Evolutionary conservation across 345 rosid genomes (phyloP).

Genomic region (Syzygium aqueum): DNA sequence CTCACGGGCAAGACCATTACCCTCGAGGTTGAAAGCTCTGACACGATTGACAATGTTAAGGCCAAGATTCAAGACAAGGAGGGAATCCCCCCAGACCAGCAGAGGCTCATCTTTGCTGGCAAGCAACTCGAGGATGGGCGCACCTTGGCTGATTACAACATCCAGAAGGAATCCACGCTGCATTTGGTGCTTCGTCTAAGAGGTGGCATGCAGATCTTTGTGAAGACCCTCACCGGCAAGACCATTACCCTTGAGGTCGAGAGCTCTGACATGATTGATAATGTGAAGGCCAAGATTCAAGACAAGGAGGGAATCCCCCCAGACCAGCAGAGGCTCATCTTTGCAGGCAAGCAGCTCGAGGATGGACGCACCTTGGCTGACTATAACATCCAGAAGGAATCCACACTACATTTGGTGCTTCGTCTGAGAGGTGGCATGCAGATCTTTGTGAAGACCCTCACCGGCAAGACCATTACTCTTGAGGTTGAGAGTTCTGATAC

Average conservation of each 20-base stretch:
- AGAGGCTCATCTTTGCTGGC: conserved; percentile 35
- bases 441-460: conserved; percentile 17
- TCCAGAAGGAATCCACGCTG: conserved; percentile 41
- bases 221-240: conserved; percentile 15
- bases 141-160: conserved; percentile 38
- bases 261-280: conserved; percentile 9
- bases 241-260: conserved; percentile 13
- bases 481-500: conserved; percentile 13
- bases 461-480: conserved; percentile 15
- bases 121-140: conserved; percentile 47
- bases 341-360: conserved; percentile 18
- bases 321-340: conserved; percentile 14
- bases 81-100: conserved; percentile 46
- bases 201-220: conserved; percentile 17
- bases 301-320: conserved; percentile 19
- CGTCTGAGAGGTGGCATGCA: conserved; percentile 22
- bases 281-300: conserved; percentile 12
- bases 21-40: conserved; percentile 34
- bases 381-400: conserved; percentile 21
- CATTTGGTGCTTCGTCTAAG: conserved; percentile 20
- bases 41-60: conserved; percentile 36
- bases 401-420: conserved; percentile 18
- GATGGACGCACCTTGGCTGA: conserved; percentile 18
- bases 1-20: conserved; percentile 33
- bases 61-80: conserved; percentile 45